Evolutionary conservation across 164 flowering plant genomes (phyloP), one percentile per base, ranked within the genome.

Genomic region (Buxus sempervirens): DNA sequence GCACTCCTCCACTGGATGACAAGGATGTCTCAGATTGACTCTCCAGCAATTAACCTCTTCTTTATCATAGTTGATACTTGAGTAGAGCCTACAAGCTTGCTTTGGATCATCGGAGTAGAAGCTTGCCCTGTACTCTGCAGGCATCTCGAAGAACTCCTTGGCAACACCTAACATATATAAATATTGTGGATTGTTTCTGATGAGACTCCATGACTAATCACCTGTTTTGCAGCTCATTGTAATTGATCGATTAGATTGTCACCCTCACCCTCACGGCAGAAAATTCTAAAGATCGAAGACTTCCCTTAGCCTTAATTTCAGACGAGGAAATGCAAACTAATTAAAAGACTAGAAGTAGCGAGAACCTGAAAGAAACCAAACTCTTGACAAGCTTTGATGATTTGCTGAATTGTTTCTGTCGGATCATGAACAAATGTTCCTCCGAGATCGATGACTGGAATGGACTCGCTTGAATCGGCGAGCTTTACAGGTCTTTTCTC

Each of bases 341-440:
- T 7, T 32, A 32, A 32, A 32, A 45, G 18, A 53, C 1, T 53
- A 4, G 25, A 22, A n/a, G 12, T 3, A 56, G 0, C 26, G 23
- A 56, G 21, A 22, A 56, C 59, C 59, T 56, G 59, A 56, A 56
- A 56, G 59, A 56, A 56, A 21, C 59, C 59, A 24, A 56, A 56
- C 22, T 56, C 59, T 56, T 56, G 27, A 27, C 27, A 8, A 56
- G 59, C 59, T 12, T 56, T 22, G 0, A 56, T 8, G 22, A 56
- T 56, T 22, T 56, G 27, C 59, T 10, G 14, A 56, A 56, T 24
- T 56, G 23, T 56, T 24, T 56, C 27, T 0, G 25, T 56, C 23
- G 3, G 59, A 56, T 56, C 59, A 22, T 22, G 59, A 22, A 26
- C 59, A 56, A 22, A 26, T 56, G 9, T 24, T 14, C 59, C 59